Base-by-base conservation (phyloP, 306 rosid species). In the Astragalus glycyphyllos region DNA sequence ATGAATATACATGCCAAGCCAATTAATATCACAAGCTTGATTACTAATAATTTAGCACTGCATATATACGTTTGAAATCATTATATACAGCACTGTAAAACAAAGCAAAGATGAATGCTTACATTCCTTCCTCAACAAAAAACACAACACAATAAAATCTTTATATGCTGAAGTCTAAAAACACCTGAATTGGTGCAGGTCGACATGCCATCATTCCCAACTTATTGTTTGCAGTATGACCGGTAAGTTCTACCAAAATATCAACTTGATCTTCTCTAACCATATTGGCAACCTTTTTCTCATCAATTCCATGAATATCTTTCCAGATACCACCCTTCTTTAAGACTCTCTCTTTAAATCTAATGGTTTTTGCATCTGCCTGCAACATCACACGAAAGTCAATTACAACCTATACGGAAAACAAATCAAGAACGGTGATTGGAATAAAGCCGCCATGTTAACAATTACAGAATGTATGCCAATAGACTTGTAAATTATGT, bases 171-270 rank as follows among this genome's bases (percentile, higher is more conserved):
- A 35, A 44, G 59, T 16, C 48, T 20, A 31, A 55, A 38, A 47
- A 68, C 72, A 87, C 75, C 97, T 89, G 96, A 67, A 91, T n/a
- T 2, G 96, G 98, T 31, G 96, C 95, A 60, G 98, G 96, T 16
- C 98, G 89, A 81, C 96, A 92, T 46, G 98, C 98, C 98, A 92
- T 83, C 84, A 88, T 90, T 71, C 98, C 98, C 76, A 92, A 71
- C 82, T 92, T 90, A 78, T 92, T 92, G 81, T 90, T 92, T 44
- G 98, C 98, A n/a, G 96, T 92, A 81, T 92, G 98, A 70, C 98
- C 96, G 35, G 98, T 92, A 62, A 92, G 96, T 82, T 90, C 98
- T 61, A 90, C 91, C 87, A 92, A 79, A 75, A 92, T 90, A 81
- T 92, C 98, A 78, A 92, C 82, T 71, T 88, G 82, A 79, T 92